These are phyloP conservation scores for Aegilops tauschii DNA, from an alignment of 176 grass and related monocot species.

Conservation along the genomic window DNA sequence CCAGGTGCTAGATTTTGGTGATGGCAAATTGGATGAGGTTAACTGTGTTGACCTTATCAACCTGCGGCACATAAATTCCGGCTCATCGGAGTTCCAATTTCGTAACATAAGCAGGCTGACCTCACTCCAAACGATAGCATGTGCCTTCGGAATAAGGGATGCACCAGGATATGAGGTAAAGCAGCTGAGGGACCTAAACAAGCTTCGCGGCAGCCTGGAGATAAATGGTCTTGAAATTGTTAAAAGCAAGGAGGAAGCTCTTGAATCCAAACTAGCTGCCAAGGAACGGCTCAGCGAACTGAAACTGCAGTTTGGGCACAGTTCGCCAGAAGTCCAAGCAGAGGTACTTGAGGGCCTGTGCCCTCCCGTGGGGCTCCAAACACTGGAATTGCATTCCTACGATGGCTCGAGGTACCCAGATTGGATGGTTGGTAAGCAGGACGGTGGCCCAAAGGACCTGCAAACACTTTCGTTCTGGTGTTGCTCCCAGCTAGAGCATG, in stretches of 20 bases:
- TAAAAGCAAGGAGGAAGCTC: background rate
- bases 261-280: background rate
- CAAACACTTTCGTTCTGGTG: background rate
- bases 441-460: background rate
- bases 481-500: no score
- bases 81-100: no score
- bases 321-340: background rate
- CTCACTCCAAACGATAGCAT: background rate
- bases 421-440: background rate
- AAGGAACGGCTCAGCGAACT: background rate
- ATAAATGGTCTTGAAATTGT: background rate
- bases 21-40: no score
- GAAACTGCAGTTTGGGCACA: no score
- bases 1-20: background rate
- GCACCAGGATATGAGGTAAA: background rate
- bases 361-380: background rate
- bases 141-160: background rate
- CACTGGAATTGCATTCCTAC: no score
- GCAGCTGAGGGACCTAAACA: slow-evolving; percentile 7
- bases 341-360: background rate
- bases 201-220: background rate
- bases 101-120: background rate
- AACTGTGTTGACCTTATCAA: background rate
- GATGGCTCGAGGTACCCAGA: background rate
- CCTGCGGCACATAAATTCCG: background rate